A percentile compares a stretch with the other conserved stretches of the same genome.
Conservation (phyloP, 2,329 filamentous ascomycete species). For the Diaporthe eres region DNA sequence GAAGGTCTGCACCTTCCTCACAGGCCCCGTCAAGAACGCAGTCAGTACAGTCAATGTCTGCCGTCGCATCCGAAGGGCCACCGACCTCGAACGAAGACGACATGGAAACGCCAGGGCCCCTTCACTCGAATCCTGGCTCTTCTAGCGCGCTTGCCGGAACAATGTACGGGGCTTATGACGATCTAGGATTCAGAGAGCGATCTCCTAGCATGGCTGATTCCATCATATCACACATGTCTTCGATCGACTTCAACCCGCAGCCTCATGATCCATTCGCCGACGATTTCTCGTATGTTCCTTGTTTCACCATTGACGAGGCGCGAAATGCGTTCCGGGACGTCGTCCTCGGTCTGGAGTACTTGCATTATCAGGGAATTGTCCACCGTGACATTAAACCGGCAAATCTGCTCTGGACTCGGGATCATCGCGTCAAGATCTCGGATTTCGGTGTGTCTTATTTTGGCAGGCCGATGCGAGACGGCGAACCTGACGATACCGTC, state of each 20-base stretch:
- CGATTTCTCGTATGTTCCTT: constrained; percentile 93
- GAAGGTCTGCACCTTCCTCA: constrained; percentile 58
- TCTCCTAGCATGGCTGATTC: constrained; percentile 88
- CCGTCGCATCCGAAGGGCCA: constrained; percentile 52
- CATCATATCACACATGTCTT: constrained; percentile 78
- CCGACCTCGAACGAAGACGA: constrained; percentile 63
- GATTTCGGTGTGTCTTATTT: constrained; percentile 99
- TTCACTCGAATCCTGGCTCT: constrained; percentile 66
- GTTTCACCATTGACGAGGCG: constrained; percentile 88
- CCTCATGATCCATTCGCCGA: constrained; percentile 80
- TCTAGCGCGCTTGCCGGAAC: constrained; percentile 79
- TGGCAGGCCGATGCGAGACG: constrained; percentile 86
- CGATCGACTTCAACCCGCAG: constrained; percentile 70
- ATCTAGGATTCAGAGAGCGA: constrained; percentile 72
- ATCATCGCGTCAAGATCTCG: constrained; percentile 94
- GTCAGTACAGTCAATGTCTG: constrained; percentile 60
- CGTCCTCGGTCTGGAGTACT: constrained; percentile 91
- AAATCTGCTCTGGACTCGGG: constrained; percentile 88
- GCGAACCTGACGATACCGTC: constrained; percentile 80
- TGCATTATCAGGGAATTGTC: constrained; percentile 89
- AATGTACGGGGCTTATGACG: constrained; percentile 82
- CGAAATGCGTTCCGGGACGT: constrained; percentile 92
- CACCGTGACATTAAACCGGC: constrained; percentile 90
- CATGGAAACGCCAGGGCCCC: constrained; percentile 66
- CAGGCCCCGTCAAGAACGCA: constrained; percentile 62